Evolutionary conservation across 2,329 filamentous ascomycete species (phyloP), one percentile per base, ranked within the genome.

Genomic region (Trichoderma asperellum): DNA sequence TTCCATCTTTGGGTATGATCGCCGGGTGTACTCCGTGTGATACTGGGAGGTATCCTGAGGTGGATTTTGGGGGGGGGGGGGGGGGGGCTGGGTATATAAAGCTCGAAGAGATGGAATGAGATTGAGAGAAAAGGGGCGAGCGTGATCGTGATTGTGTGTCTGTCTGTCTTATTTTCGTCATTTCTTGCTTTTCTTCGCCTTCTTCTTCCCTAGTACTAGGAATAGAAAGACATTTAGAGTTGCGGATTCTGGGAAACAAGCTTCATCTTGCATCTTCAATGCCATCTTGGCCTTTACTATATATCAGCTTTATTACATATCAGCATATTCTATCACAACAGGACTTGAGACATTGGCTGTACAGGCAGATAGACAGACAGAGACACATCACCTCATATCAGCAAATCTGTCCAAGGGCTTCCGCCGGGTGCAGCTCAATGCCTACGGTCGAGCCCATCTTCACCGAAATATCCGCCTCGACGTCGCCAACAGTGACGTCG

Each of bases 11-110:
- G 37, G 37, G 53, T n/a, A 27, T 58, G 63, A 58, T 27, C 53
- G 37, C 53, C 49, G 35, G 49, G 24, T 55, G 49, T 49, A 21
- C 49, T 29, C 34, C 34, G 27, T 53, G 18, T 43, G 40, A 43
- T 43, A 2, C 16, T 43, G 8, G 40, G 4, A 43, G 40, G 37
- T 58, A 56, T 66, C 63, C 53, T 58, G 63, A 49, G 37, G 53
- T 47, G 63, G 63, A 43, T 57, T 40, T 27, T 43, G 40, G 40
- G 52, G 52, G 49, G 49, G n/a, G 62, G 49, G n/a, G 40, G 40
- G 52, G 52, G 49, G 49, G n/a, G 62, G 49, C 16, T 66, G 63
- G 53, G 47, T 49, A 49, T 58, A 66, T 57, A 66, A 66, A 58
- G 2, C 63, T 40, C 43, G 53, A 57, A 57, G 35, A 27, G 29